A percentile compares a stretch with the other conserved stretches of the same genome.
Evolutionary conservation across 2,329 filamentous ascomycete genomes (phyloP).

Genomic region (Colletotrichum shisoi): DNA sequence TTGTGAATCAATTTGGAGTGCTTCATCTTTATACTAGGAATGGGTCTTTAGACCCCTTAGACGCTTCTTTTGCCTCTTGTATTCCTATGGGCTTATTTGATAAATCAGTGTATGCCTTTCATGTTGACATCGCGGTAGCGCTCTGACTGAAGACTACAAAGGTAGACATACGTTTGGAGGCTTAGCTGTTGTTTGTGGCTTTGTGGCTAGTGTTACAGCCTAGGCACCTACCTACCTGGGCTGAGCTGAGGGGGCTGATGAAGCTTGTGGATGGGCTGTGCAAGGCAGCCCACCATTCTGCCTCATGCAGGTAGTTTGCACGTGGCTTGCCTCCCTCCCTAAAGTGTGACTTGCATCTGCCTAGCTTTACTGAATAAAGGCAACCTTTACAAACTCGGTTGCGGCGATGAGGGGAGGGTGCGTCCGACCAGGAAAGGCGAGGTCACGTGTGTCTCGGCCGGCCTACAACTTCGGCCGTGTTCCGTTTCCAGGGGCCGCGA

Average conservation of each 20-base stretch:
- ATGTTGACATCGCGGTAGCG: background rate
- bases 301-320: background rate
- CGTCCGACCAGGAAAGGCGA: no score
- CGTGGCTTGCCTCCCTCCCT: background rate
- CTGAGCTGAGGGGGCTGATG: no score
- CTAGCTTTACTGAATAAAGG: background rate
- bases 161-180: background rate
- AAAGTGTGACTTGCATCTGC: background rate
- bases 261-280: background rate
- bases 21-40: background rate
- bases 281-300: background rate
- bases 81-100: background rate
- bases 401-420: background rate
- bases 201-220: background rate
- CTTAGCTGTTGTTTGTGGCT: no score
- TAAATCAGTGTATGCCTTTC: background rate
- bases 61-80: background rate
- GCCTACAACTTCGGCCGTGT: slow-evolving; percentile 1
- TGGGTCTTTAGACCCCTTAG: no score
- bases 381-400: background rate
- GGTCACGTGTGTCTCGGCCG: background rate
- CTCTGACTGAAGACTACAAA: background rate
- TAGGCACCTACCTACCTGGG: no score
- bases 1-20: background rate
- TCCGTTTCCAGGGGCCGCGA: slow-evolving; percentile 6